These are phyloP conservation scores for Cucumis cinereus DNA, from an alignment of 306 rosid species.

Conservation along the genomic window DNA sequence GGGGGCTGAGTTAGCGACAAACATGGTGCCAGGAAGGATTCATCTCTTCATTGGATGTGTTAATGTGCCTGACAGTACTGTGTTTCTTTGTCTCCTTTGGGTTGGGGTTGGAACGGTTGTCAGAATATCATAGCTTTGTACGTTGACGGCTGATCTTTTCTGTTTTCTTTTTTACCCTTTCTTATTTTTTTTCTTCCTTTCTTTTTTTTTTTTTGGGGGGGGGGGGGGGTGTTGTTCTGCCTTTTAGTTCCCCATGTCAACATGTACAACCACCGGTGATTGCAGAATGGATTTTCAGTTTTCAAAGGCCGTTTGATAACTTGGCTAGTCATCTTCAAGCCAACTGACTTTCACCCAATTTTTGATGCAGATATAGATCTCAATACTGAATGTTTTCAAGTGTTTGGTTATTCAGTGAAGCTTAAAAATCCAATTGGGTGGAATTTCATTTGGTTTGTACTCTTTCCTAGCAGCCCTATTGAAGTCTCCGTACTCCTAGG, in stretches of 20 bases:
- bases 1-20: slow-evolving; percentile 2
- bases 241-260: neutral
- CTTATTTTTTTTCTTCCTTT: neutral
- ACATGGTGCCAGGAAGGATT: slow-evolving; percentile 1
- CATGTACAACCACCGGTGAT: neutral
- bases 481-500: neutral
- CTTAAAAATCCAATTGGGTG: neutral
- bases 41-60: slow-evolving; percentile 1
- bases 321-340: neutral
- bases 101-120: neutral
- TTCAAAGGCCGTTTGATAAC: neutral
- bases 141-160: neutral
- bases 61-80: neutral
- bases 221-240: neutral
- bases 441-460: neutral
- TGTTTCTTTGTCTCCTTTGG: slow-evolving; percentile 1
- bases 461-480: neutral
- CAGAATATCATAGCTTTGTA: slow-evolving; percentile 1
- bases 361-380: neutral
- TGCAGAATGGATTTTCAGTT: neutral
- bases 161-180: neutral
- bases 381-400: neutral
- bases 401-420: neutral
- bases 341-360: neutral
- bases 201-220: neutral